A percentile compares a stretch with the other conserved stretches of the same genome.
phyloP scores from a whole-genome alignment of 768 basidiomycete species.

The Holtermanniella nyarrowii region DNA sequence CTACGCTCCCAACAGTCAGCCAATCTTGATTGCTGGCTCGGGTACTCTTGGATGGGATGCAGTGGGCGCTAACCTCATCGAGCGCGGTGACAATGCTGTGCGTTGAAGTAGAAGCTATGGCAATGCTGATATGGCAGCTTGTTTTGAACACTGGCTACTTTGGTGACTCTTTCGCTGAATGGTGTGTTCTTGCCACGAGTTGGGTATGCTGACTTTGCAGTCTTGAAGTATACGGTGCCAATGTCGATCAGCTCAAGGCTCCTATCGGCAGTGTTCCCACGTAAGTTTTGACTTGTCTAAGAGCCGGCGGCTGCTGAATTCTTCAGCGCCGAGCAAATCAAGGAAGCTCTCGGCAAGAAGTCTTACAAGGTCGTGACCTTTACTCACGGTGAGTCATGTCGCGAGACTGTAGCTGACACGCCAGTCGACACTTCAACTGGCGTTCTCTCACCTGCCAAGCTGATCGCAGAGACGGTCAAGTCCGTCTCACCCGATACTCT shows the following conservation, averaged over 20 bases:
- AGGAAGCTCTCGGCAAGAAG: conserved; percentile 56
- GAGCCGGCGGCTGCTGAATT: background rate
- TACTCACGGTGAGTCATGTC: conserved; percentile 55
- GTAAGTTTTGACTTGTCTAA: conserved; percentile 9
- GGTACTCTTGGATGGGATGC: conserved; percentile 93
- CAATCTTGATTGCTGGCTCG: conserved; percentile 85
- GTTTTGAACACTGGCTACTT: conserved; percentile 90
- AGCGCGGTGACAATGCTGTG: conserved; percentile 39
- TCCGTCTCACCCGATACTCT: conserved; percentile 75
- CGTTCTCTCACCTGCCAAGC: conserved; percentile 74
- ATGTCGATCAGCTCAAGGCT: conserved; percentile 72
- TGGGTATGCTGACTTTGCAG: conserved; percentile 41
- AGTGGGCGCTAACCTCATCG: conserved; percentile 79
- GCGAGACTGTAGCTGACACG: background rate
- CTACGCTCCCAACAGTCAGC: conserved; percentile 67
- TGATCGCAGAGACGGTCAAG: conserved; percentile 61
- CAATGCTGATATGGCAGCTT: conserved; percentile 40
- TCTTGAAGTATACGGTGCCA: conserved; percentile 76
- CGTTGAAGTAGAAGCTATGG: conserved; percentile 47
- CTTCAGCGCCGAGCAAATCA: conserved; percentile 33
- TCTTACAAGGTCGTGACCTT: conserved; percentile 83
- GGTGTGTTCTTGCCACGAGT: conserved; percentile 46
- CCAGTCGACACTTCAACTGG: conserved; percentile 46
- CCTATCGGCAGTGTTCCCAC: conserved; percentile 68
- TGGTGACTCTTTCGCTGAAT: conserved; percentile 79